Conservation (phyloP, 2,329 filamentous ascomycete species). For the Microsporum audouinii region DNA sequence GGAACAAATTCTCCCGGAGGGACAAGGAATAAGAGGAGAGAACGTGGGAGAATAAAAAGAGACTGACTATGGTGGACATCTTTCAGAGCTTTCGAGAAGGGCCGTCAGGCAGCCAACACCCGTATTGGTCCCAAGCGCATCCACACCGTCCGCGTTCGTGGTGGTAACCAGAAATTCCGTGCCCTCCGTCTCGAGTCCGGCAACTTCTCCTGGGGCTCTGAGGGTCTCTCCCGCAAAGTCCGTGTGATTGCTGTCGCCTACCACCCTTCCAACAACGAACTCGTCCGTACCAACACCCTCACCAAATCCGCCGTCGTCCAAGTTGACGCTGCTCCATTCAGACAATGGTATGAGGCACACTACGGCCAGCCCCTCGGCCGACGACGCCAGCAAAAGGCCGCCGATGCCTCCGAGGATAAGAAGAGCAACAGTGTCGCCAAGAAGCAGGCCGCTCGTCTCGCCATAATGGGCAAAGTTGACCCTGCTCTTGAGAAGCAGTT, state of each 20-base stretch:
- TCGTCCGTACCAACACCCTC: conserved; percentile 99
- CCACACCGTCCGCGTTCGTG: conserved; percentile 91
- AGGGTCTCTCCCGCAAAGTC: conserved; percentile 96
- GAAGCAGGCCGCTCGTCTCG: conserved; percentile 86
- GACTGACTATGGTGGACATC: conserved; percentile 5
- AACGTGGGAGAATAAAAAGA: neutral
- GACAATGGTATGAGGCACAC: conserved; percentile 99
- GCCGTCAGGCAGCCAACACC: conserved; percentile 98
- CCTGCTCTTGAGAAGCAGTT: conserved; percentile 91
- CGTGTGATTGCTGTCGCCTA: conserved; percentile 97
- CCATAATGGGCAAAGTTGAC: conserved; percentile 85
- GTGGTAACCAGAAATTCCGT: conserved; percentile 99
- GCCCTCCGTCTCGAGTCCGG: conserved; percentile 95
- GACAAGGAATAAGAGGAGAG: neutral
- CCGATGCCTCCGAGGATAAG: conserved; percentile 54
- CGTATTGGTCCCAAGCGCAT: conserved; percentile 96
- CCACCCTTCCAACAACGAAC: conserved; percentile 99
- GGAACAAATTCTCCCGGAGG: conserved; percentile 17
- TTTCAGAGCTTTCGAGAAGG: conserved; percentile 99
- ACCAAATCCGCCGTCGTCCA: conserved; percentile 98
- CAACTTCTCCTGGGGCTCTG: conserved; percentile 99
- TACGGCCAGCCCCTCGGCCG: conserved; percentile 86
- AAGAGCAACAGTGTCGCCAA: conserved; percentile 93
- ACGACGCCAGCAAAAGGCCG: conserved; percentile 71
- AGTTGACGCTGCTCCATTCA: conserved; percentile 96